Conservation (phyloP, 768 basidiomycete genomes). For the Termitomyces titanicus region DNA sequence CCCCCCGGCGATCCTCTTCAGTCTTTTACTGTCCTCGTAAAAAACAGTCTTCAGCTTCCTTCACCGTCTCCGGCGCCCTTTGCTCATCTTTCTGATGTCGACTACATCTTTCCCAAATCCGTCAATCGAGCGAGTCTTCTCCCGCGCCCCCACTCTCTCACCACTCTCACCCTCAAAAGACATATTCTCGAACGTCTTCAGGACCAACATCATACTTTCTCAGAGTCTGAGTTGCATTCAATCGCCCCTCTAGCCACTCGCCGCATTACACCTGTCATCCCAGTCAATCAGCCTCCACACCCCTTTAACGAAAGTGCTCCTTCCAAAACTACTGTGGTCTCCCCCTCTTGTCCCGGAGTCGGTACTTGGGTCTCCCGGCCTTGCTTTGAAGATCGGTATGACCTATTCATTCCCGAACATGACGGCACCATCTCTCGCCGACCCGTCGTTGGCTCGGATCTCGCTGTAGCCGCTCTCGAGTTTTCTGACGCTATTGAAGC, state of each 20-base stretch:
- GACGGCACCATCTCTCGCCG: conserved; percentile 31
- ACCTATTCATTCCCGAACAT: conserved; percentile 46
- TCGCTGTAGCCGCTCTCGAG: conserved; percentile 70
- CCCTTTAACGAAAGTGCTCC: conserved; percentile 32
- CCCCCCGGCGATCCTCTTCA: conserved; percentile 4
- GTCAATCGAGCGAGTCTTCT: conserved; percentile 38
- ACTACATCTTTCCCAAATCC: conserved; percentile 52
- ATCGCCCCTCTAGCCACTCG: conserved; percentile 43
- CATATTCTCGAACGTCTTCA: conserved; percentile 46
- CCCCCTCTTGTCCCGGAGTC: conserved; percentile 51
- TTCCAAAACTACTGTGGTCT: conserved; percentile 26
- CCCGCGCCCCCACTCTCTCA: conserved; percentile 35
- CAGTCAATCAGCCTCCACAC: conserved; percentile 20
- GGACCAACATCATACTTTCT: conserved; percentile 25
- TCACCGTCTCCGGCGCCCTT: conserved; percentile 48
- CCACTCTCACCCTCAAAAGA: conserved; percentile 45
- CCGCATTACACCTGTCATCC: conserved; percentile 18
- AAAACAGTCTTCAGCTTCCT: conserved; percentile 41
- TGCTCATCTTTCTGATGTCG: conserved; percentile 30
- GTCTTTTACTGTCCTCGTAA: conserved; percentile 35
- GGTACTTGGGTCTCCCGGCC: conserved; percentile 69
- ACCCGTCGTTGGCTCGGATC: conserved; percentile 43
- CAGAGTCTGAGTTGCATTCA: conserved; percentile 36
- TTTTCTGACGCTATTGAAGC: conserved; percentile 66
- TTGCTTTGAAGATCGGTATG: conserved; percentile 71